Base-by-base conservation (phyloP, 148 eudicot species). In the Dysphania ambrosioides region DNA sequence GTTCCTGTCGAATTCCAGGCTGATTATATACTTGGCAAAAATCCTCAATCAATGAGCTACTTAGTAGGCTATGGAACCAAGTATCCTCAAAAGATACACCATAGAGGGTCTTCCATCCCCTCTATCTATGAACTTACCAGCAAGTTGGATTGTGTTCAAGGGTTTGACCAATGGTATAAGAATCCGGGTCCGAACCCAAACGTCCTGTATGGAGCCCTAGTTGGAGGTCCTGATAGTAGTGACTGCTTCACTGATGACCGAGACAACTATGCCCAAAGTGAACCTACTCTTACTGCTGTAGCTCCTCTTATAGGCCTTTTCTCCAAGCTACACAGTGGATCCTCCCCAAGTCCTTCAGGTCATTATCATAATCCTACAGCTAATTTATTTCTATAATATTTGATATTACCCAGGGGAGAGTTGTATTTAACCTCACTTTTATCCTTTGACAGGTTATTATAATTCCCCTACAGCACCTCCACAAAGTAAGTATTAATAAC, bases 11-110 rank as follows among this genome's bases (percentile, higher is more conserved):
- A 8, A 62, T 41, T 29, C 31, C 81, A 88, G 93, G 90, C 85
- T 62, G 95, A 90, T 63, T 90, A 90, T 79, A 76, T 90, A 19
- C 85, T 90, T 13, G 95, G 95, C 0, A 82, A 86, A 34, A 90
- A 90, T 40, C 90, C 95, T 13, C 3, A 73, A 60, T 88, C 79
- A 64, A 86, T 90, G 90, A 88, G 91, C 31, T 90, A 82, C 79
- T 77, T 90, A 84, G 88, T 90, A 44, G 95, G 95, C 0, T 88
- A 78, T 40, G 95, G 95, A 63, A 66, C 83, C 72, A 72, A 80
- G 70, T 90, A 86, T 75, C 95, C 95, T 0, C 49, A 47, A 32
- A 85, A 85, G 36, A 26, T 76, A 42, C 91, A 88, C 85, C 95
- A 90, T 60, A 85, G 91, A 75, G 91, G 87, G 7, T 79, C 86